A percentile compares a stretch with the other conserved stretches of the same genome.
These are phyloP conservation scores for Knufia fluminis DNA, from an alignment of 2,329 filamentous ascomycete genomes.

Conservation along the genomic window DNA sequence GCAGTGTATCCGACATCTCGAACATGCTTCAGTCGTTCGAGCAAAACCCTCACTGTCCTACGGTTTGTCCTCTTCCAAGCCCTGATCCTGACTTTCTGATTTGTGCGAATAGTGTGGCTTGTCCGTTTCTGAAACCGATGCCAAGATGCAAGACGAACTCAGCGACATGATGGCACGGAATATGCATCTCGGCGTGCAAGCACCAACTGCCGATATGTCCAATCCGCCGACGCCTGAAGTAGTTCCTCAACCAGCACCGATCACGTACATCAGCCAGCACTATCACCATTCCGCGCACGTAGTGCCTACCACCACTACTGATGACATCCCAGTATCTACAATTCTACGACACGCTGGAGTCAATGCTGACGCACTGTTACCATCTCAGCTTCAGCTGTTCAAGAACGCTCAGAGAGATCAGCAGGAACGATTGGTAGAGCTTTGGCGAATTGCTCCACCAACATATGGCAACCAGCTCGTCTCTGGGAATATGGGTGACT, in stretches of 20 bases:
- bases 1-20: constrained; percentile 30
- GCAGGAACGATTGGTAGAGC: constrained; percentile 64
- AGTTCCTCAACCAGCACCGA: constrained; percentile 34
- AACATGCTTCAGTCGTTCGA: constrained; percentile 29
- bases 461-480: constrained; percentile 47
- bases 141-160: constrained; percentile 71
- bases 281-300: constrained; percentile 73
- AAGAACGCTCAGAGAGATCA: constrained; percentile 63
- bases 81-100: constrained; percentile 19
- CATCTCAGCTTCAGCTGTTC: constrained; percentile 71
- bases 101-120: constrained; percentile 32
- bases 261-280: constrained; percentile 71
- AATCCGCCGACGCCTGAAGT: constrained; percentile 24
- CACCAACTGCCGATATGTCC: constrained; percentile 28
- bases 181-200: constrained; percentile 49
- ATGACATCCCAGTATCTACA: constrained; percentile 45
- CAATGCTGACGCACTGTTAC: constrained; percentile 58
- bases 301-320: constrained; percentile 31
- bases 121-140: constrained; percentile 36
- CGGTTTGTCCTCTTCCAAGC: constrained; percentile 28
- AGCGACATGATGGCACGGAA: constrained; percentile 69
- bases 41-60: constrained; percentile 32
- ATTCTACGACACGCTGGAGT: constrained; percentile 49
- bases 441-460: constrained; percentile 76
- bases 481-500: constrained; percentile 49